Evolutionary conservation across 1,284 basidiomycete species (phyloP), one percentile per base, ranked within the genome.

Genomic region (Sporisorium exsertum): DNA sequence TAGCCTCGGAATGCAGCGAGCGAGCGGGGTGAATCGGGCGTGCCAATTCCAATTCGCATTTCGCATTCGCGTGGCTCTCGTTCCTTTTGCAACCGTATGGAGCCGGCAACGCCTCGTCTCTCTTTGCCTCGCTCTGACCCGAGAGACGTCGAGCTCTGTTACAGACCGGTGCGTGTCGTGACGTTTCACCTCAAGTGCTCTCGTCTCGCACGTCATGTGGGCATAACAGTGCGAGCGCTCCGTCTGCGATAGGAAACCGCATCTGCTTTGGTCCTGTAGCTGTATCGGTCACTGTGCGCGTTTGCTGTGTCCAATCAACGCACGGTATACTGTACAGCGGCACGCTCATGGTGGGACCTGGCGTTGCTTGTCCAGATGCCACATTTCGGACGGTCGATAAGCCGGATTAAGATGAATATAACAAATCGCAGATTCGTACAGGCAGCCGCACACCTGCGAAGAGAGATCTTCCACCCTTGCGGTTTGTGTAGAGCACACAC

Each of bases 281-380:
- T 56, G 42, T 40, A 40, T 40, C 37, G 3, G 37, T 40, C 16
- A 1, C 16, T 40, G 49, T 43, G 40, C 58, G 64, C 58, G 27
- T 57, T 26, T 13, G 15, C 49, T 33, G 46, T 32, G 53, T 66
- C 64, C 64, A 66, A 67, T 67, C 64, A 67, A 59, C 35, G 53
- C 27, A 42, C 8, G 43, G 53, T 35, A 29, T 20, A 16, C 22
- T n/a, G 27, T 16, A 20, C 7, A 40, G 37, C 18, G 37, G 37
- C 37, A 40, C 37, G 37, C 37, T 40, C n/a, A 3, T 20, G 40
- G 40, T 20, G 40, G n/a, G n/a, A 20, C 7, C n/a, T n/a, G 40
- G 4, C 18, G 2, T 32, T 10, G 29, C 5, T 32, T 32, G 29
- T n/a, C 29, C 5, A 40, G 37, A 5, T 40, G 37, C 37, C 37